phyloP scores from a whole-genome alignment of 2,329 filamentous ascomycete genomes.

The Monilinia fructicola region DNA sequence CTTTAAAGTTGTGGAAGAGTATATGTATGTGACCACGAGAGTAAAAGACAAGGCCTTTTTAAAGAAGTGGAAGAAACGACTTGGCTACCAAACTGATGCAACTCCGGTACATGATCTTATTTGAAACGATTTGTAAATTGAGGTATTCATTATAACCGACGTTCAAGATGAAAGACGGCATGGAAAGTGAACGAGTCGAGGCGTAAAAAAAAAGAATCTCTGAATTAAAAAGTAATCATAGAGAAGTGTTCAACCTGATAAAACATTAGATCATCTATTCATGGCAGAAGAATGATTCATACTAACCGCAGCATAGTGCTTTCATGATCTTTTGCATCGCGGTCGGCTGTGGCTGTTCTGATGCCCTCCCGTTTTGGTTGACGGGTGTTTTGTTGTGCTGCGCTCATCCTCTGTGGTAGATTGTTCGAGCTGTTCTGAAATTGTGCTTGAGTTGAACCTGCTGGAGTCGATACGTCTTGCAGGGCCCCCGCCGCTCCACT shows the following conservation, averaged over 20 bases:
- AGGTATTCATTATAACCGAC: conserved; percentile 34
- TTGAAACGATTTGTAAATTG: conserved; percentile 33
- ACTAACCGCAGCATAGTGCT: conserved; percentile 82
- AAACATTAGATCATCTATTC: conserved; percentile 27
- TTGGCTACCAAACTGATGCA: conserved; percentile 21
- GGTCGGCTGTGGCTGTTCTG: conserved; percentile 68
- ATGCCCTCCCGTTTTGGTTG: conserved; percentile 55
- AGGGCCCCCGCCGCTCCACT: conserved; percentile 69
- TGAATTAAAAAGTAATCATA: conserved; percentile 19
- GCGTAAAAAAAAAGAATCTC: conserved; percentile 9
- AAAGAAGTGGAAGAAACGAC: conserved; percentile 16
- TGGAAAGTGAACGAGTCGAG: conserved; percentile 21
- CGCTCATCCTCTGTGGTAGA: conserved; percentile 64
- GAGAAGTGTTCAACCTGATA: conserved; percentile 36
- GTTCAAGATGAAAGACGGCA: conserved; percentile 19
- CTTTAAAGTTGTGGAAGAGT: conserved; percentile 21
- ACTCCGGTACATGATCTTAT: conserved; percentile 30
- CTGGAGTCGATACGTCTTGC: conserved; percentile 77
- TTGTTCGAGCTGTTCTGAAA: conserved; percentile 96
- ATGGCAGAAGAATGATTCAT: conserved; percentile 24
- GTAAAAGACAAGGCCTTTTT: conserved; percentile 36
- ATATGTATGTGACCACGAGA: conserved; percentile 37
- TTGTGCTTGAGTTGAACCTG: conserved; percentile 90
- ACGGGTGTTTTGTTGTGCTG: conserved; percentile 54
- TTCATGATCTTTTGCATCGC: conserved; percentile 93